These are phyloP conservation scores for Nicotiana attenuata DNA, from an alignment of 257 asterid species.

Conservation along the genomic window DNA sequence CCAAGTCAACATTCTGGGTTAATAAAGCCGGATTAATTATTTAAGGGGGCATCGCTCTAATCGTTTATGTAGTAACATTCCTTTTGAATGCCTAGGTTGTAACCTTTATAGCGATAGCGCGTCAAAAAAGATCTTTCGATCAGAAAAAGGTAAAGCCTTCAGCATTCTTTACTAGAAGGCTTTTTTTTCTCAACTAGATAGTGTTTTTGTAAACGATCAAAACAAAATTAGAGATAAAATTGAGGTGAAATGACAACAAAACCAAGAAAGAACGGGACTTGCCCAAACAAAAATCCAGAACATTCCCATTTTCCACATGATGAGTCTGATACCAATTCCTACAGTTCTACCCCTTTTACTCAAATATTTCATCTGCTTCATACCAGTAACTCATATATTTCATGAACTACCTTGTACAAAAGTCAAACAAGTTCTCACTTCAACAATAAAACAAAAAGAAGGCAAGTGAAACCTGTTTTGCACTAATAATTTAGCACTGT, in stretches of 20 bases:
- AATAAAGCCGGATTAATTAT: no score
- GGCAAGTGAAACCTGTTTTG: not conserved
- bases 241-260: not conserved
- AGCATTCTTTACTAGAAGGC: not conserved
- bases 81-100: no score
- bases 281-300: not conserved
- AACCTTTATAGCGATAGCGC: no score
- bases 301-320: not conserved
- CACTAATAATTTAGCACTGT: not conserved
- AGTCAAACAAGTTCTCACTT: not conserved
- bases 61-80: no score
- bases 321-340: not conserved
- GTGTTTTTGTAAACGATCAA: not conserved
- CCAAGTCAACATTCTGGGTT: no score
- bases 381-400: not conserved
- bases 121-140: no score
- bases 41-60: no score
- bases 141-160: not conserved
- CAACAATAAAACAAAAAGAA: not conserved
- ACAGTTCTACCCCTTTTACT: not conserved
- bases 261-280: not conserved
- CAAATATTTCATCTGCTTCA: not conserved
- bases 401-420: not conserved
- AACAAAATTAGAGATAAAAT: not conserved
- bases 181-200: not conserved